phyloP scores from a whole-genome alignment of 352 stramenopile species.

The Phytopythium mirpurense region DNA sequence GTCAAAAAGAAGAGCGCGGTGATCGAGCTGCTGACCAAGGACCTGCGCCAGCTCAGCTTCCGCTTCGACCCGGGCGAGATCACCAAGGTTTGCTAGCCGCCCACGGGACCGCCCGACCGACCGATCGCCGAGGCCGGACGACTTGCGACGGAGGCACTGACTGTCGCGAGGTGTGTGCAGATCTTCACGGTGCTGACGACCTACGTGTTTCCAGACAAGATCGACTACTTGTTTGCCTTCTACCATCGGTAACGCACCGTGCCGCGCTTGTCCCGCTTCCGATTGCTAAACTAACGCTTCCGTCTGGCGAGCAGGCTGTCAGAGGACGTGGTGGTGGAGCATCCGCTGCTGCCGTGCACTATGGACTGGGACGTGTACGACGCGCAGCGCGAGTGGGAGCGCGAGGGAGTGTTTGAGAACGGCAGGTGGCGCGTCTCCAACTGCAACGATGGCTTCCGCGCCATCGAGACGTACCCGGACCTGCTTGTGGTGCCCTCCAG shows the following conservation, averaged over 20 bases:
- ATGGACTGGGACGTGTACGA: slow-evolving; percentile 70
- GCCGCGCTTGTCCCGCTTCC: background rate
- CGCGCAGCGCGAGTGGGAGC: slow-evolving; percentile 58
- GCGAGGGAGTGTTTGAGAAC: slow-evolving; percentile 66
- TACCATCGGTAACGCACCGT: slow-evolving; percentile 42
- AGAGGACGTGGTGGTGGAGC: slow-evolving; percentile 31
- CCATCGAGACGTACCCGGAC: slow-evolving; percentile 92
- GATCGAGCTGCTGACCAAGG: slow-evolving; percentile 75
- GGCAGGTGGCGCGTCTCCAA: slow-evolving; percentile 56
- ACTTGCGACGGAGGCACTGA: background rate
- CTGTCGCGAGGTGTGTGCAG: slow-evolving; percentile 11
- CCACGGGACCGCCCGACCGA: too few relatives aligned
- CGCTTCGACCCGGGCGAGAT: slow-evolving; percentile 73
- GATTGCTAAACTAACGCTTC: background rate
- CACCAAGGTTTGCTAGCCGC: slow-evolving; percentile 41
- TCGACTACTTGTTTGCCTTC: slow-evolving; percentile 82
- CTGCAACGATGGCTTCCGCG: slow-evolving; percentile 64
- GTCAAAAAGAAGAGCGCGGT: slow-evolving; percentile 78
- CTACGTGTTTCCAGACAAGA: slow-evolving; percentile 82
- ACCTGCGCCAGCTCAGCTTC: slow-evolving; percentile 72
- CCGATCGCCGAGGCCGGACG: background rate
- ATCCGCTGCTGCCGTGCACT: slow-evolving; percentile 46
- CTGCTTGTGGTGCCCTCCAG: slow-evolving; percentile 90
- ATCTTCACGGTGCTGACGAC: slow-evolving; percentile 74
- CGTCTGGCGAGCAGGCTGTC: slow-evolving; percentile 28